A percentile compares a stretch with the other conserved stretches of the same genome.
These are phyloP conservation scores for Edaphochlamys debaryana DNA, from an alignment of 139 green algal genomes.

Conservation along the genomic window DNA sequence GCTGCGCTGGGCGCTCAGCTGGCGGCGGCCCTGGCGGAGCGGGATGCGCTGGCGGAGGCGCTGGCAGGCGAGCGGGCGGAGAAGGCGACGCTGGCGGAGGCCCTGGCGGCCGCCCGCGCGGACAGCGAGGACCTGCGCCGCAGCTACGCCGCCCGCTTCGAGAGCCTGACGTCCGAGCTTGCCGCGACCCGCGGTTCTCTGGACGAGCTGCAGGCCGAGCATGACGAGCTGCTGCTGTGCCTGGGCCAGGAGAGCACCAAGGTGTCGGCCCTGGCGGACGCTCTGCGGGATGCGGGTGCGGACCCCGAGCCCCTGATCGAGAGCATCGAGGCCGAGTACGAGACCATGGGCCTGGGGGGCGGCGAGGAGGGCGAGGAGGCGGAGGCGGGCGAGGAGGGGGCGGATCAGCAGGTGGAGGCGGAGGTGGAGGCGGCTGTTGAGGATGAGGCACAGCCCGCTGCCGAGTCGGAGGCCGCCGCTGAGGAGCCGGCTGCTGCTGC, in stretches of 20 bases:
- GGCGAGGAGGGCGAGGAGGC: neutral
- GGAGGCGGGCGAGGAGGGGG: neutral
- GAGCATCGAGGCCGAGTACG: slow-evolving; percentile 51
- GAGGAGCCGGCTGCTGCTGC: neutral
- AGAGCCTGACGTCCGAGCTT: neutral
- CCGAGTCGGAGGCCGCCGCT: neutral
- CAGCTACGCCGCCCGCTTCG: slow-evolving; percentile 21
- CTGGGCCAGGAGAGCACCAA: slow-evolving; percentile 55
- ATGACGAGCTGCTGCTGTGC: slow-evolving; percentile 56
- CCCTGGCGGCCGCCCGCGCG: neutral
- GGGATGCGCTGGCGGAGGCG: neutral
- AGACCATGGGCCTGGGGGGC: slow-evolving; percentile 36
- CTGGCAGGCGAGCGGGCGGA: slow-evolving; percentile 9
- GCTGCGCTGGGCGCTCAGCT: neutral
- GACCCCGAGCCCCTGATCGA: slow-evolving; percentile 42
- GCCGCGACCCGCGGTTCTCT: slow-evolving; percentile 11
- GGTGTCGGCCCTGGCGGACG: slow-evolving; percentile 40
- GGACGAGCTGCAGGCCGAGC: slow-evolving; percentile 20
- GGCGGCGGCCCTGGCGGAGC: neutral
- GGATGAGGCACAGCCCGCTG: neutral
- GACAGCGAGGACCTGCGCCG: neutral
- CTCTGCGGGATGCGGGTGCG: slow-evolving; percentile 36
- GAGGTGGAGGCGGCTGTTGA: neutral
- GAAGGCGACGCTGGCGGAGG: slow-evolving; percentile 9
- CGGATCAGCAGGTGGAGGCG: neutral